Evolutionary conservation across 1,139 yeast species (phyloP).

Genomic region (Trichomonascaceae sp.): DNA sequence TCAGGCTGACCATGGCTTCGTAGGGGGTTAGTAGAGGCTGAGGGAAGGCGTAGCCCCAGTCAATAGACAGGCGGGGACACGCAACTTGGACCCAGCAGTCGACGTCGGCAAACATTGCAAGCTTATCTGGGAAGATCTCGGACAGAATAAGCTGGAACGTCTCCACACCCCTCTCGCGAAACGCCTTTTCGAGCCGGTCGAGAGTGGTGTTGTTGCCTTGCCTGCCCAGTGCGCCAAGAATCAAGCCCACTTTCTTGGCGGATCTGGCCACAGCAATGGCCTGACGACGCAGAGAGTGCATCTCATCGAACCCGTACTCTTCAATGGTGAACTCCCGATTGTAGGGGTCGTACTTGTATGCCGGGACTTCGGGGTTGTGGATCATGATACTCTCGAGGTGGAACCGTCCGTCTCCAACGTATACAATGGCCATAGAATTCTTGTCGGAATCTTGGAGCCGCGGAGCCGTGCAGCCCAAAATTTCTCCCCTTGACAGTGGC

Average conservation of each 20-base stretch:
- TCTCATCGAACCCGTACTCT: constrained; percentile 72
- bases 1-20: constrained; percentile 86
- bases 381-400: constrained; percentile 96
- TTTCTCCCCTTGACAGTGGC: constrained; percentile 94
- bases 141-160: constrained; percentile 77
- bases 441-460: constrained; percentile 37
- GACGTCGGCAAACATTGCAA: constrained; percentile 87
- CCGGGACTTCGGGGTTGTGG: constrained; percentile 86
- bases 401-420: constrained; percentile 93
- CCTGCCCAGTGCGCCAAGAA: constrained; percentile 91
- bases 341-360: constrained; percentile 90
- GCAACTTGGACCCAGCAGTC: constrained; percentile 97
- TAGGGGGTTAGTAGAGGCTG: constrained; percentile 91
- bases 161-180: constrained; percentile 42
- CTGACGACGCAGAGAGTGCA: constrained; percentile 57
- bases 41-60: constrained; percentile 97
- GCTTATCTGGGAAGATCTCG: constrained; percentile 85
- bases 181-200: constrained; percentile 43
- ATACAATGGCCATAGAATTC: constrained; percentile 55
- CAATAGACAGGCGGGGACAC: constrained; percentile 90
- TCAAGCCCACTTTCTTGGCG: constrained; percentile 66
- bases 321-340: constrained; percentile 83
- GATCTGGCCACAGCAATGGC: constrained; percentile 51
- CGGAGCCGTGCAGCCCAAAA: constrained; percentile 91
- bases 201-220: constrained; percentile 84